Evolutionary conservation across 2,329 filamentous ascomycete genomes (phyloP).

Genomic region (Monosporascus sp.): DNA sequence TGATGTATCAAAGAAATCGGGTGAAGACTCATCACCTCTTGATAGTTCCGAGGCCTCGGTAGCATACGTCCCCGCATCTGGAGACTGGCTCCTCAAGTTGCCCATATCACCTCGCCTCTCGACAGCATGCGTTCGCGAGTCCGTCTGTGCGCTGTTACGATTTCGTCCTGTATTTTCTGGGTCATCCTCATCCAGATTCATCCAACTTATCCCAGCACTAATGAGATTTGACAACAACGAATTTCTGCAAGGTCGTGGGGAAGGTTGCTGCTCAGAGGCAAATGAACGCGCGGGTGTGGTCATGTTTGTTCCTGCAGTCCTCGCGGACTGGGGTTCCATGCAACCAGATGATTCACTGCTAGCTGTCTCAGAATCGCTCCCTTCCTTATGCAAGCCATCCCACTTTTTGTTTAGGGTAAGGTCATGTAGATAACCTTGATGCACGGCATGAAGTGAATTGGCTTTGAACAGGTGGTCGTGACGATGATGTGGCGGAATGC

Average conservation of each 20-base stretch:
- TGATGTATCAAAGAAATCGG: slow-evolving; percentile 1
- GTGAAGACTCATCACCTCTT: no score
- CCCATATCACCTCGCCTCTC: slow-evolving; percentile 7
- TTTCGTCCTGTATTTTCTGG: slow-evolving; percentile 15
- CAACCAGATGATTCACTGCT: slow-evolving; percentile 32
- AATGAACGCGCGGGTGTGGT: slow-evolving; percentile 36
- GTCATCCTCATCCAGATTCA: slow-evolving; percentile 24
- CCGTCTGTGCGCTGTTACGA: slow-evolving; percentile 18
- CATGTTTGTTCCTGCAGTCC: slow-evolving; percentile 32
- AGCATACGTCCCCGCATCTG: slow-evolving; percentile 7
- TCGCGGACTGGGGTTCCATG: slow-evolving; percentile 28
- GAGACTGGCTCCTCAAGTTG: slow-evolving; percentile 17
- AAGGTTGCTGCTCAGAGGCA: slow-evolving; percentile 27
- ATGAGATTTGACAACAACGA: slow-evolving; percentile 14
- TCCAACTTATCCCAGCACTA: slow-evolving; percentile 23
- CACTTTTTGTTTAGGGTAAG: slow-evolving; percentile 14
- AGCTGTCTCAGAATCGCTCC: slow-evolving; percentile 24
- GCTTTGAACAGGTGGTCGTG: slow-evolving; percentile 10
- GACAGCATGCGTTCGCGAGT: slow-evolving; percentile 8
- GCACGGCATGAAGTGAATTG: slow-evolving; percentile 19
- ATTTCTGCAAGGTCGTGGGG: slow-evolving; percentile 14
- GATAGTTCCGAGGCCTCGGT: no score
- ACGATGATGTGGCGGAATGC: slow-evolving; percentile 9
- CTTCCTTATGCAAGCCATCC: slow-evolving; percentile 11
- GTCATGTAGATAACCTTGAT: slow-evolving; percentile 20